phyloP scores from a whole-genome alignment of 2,329 filamentous ascomycete genomes.

The Aureobasidium musti region DNA sequence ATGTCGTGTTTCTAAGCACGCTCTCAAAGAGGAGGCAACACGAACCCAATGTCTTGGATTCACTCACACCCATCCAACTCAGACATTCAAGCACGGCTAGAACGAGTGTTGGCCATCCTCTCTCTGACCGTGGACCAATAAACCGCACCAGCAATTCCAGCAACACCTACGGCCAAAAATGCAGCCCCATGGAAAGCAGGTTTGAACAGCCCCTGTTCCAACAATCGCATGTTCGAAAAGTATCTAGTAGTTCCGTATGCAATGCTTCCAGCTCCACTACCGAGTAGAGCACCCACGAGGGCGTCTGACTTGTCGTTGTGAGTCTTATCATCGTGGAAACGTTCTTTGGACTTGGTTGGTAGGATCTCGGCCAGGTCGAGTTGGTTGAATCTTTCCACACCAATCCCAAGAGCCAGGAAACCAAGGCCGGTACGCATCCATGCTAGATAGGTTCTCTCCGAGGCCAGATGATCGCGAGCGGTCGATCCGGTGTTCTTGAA shows the following conservation, averaged over 20 bases:
- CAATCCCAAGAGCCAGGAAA: constrained; percentile 56
- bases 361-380: constrained; percentile 36
- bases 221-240: constrained; percentile 48
- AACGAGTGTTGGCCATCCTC: not conserved
- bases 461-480: constrained; percentile 57
- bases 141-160: constrained; percentile 39
- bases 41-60: not conserved
- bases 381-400: constrained; percentile 52
- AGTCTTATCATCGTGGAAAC: constrained; percentile 33
- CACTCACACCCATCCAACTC: not conserved
- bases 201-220: constrained; percentile 50
- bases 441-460: constrained; percentile 56
- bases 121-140: constrained; percentile 23
- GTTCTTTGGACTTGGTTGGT: constrained; percentile 39
- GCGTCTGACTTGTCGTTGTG: constrained; percentile 24
- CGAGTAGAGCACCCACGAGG: constrained; percentile 46
- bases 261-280: constrained; percentile 50
- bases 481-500: constrained; percentile 53
- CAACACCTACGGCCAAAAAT: constrained; percentile 36
- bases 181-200: constrained; percentile 39
- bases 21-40: not conserved
- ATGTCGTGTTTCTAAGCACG: not conserved
- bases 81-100: not conserved
- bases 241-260: constrained; percentile 53
- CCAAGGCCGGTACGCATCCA: constrained; percentile 57